phyloP scores from a whole-genome alignment of 148 eudicot genomes.

The Chenopodium album region DNA sequence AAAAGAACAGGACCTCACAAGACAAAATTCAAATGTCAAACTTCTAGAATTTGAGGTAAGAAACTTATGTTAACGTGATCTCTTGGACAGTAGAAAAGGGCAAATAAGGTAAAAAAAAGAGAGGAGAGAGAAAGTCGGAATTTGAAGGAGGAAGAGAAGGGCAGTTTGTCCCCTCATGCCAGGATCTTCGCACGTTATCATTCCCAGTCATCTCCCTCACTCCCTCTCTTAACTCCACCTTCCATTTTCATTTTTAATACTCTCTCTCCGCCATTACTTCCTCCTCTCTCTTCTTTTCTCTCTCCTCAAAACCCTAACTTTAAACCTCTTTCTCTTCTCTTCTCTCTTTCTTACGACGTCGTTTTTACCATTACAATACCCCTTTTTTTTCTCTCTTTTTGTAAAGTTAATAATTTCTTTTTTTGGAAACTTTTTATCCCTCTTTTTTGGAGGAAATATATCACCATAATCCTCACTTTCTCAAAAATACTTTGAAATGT shows the following conservation, averaged over 20 bases:
- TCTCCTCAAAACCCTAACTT: slow-evolving; percentile 18
- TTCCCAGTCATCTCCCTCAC: slow-evolving; percentile 21
- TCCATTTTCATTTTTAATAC: not conserved
- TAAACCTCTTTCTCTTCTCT: not conserved
- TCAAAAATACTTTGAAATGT: not conserved
- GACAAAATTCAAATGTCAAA: no score
- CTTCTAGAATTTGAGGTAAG: no score
- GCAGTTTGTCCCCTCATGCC: slow-evolving; percentile 57
- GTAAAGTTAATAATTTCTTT: no score
- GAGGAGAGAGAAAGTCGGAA: slow-evolving; percentile 21
- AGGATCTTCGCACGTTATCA: slow-evolving; percentile 84
- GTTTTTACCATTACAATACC: no score
- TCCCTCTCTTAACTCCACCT: no score
- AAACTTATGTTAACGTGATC: no score
- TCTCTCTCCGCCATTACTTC: not conserved
- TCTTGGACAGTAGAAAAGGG: not conserved
- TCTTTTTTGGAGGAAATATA: no score
- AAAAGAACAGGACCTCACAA: no score
- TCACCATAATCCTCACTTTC: not conserved
- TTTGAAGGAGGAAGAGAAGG: slow-evolving; percentile 20
- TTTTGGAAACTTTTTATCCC: no score
- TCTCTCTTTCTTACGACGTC: not conserved
- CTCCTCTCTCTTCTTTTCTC: slow-evolving; percentile 6
- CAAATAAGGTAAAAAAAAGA: slow-evolving; percentile 10
- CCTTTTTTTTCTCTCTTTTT: no score